These are phyloP conservation scores for Sugiyamaella smithiae DNA, from an alignment of 805 yeast species.

Conservation along the genomic window DNA sequence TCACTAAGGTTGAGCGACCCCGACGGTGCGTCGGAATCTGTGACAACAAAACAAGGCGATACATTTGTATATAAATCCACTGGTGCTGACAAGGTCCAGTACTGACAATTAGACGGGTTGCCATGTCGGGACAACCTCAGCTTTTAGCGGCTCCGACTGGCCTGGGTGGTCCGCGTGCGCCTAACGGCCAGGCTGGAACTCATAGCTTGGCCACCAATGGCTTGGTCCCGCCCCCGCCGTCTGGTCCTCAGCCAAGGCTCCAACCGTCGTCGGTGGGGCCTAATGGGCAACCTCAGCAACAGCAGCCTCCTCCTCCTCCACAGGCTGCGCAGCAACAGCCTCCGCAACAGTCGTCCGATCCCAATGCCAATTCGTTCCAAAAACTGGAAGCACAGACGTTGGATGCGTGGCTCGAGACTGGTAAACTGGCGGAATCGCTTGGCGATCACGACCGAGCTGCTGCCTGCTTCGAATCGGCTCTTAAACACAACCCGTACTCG, in stretches of 20 bases:
- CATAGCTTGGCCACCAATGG: slow-evolving; percentile 6
- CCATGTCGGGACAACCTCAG: slow-evolving; percentile 18
- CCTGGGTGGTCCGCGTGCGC: slow-evolving; percentile 17
- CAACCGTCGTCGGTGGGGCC: slow-evolving; percentile 2
- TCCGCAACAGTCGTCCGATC: slow-evolving; percentile 20
- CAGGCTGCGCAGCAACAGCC: slow-evolving; percentile 28
- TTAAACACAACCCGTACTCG: slow-evolving; percentile 81
- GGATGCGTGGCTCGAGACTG: slow-evolving; percentile 83
- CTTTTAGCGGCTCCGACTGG: slow-evolving; percentile 20
- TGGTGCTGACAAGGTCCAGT: too few species aligned
- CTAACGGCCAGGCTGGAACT: slow-evolving; percentile 16
- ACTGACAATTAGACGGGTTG: too few species aligned
- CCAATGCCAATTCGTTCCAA: slow-evolving; percentile 16
- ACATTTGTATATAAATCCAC: too few species aligned
- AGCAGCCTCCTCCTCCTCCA: slow-evolving; percentile 1
- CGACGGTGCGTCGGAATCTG: too few species aligned
- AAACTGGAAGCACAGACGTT: slow-evolving; percentile 37
- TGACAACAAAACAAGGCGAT: too few species aligned
- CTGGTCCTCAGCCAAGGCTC: slow-evolving; percentile 5
- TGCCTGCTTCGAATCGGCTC: slow-evolving; percentile 80
- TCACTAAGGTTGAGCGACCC: too few species aligned
- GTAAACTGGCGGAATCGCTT: slow-evolving; percentile 82
- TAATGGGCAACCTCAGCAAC: slow-evolving; percentile 13
- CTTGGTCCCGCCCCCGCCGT: background rate
- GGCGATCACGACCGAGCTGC: slow-evolving; percentile 89